Percentiles rank a stretch among this genome's conserved stretches.
Evolutionary conservation across 176 grass and related monocot genomes (phyloP).

Genomic region (Musa beccarii): DNA sequence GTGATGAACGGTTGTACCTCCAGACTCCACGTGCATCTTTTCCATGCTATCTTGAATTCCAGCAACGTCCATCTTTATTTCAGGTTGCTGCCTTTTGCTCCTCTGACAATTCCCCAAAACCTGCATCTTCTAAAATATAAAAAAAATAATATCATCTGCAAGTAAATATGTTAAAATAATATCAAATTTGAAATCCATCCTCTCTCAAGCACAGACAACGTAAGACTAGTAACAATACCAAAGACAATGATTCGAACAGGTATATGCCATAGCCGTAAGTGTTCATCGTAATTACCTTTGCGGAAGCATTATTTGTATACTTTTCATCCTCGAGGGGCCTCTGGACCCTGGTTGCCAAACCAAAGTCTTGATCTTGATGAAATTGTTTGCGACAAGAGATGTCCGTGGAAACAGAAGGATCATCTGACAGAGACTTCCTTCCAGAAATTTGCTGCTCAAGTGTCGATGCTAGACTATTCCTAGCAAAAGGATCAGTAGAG

Average conservation of each 20-base stretch:
- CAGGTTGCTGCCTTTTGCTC: constrained; percentile 20
- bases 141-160: too few relatives aligned
- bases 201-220: too few relatives aligned
- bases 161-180: too few relatives aligned
- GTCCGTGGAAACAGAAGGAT: constrained; percentile 14
- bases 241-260: neutral
- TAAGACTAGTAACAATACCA: too few relatives aligned
- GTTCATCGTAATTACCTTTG: neutral
- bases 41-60: constrained; percentile 21
- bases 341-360: constrained; percentile 67
- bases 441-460: constrained; percentile 41
- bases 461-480: constrained; percentile 55
- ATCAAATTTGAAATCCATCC: too few relatives aligned
- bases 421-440: constrained; percentile 72
- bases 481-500: constrained; percentile 37
- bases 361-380: constrained; percentile 58
- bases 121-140: neutral
- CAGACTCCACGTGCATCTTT: constrained; percentile 3
- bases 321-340: constrained; percentile 69
- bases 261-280: neutral
- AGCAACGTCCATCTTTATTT: constrained; percentile 23
- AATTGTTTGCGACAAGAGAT: constrained; percentile 49
- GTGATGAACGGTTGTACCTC: neutral
- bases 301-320: constrained; percentile 25
- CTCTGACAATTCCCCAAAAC: constrained; percentile 3